These are phyloP conservation scores for Leishmania tropica DNA, from an alignment of 208 protist species.

Conservation along the genomic window DNA sequence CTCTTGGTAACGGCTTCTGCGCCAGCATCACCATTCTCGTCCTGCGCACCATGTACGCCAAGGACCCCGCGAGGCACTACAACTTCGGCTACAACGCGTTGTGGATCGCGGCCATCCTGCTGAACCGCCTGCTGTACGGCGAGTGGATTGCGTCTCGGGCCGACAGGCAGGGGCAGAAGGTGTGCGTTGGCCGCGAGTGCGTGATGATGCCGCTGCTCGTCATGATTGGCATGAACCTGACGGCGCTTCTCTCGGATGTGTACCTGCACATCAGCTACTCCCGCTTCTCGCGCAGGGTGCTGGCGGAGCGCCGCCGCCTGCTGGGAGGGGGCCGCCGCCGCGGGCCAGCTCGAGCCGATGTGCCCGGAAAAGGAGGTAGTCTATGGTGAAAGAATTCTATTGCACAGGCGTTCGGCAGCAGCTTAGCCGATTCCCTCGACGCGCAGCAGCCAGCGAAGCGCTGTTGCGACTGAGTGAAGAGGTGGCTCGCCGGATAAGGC, in stretches of 20 bases:
- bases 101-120: constrained; percentile 39
- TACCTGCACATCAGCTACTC: constrained; percentile 56
- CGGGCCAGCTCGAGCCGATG: not conserved
- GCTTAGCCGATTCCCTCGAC: not conserved
- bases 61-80: constrained; percentile 77
- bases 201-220: constrained; percentile 56
- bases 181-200: constrained; percentile 41
- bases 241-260: constrained; percentile 34
- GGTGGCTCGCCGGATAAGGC: not conserved
- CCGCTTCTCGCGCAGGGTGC: constrained; percentile 30
- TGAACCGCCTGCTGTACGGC: constrained; percentile 77
- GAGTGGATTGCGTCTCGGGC: constrained; percentile 64
- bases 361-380: constrained; percentile 3
- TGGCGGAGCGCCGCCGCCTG: constrained; percentile 45
- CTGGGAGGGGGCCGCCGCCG: constrained; percentile 20
- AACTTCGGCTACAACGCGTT: constrained; percentile 53
- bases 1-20: constrained; percentile 73
- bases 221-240: constrained; percentile 47
- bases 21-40: constrained; percentile 53
- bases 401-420: not conserved
- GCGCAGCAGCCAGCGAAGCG: not conserved
- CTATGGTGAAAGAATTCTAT: not conserved
- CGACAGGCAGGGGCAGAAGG: constrained; percentile 36
- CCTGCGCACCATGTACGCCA: constrained; percentile 65
- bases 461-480: not conserved